phyloP scores from a whole-genome alignment of 2,329 filamentous ascomycete species.

The Parascedosporium putredinis region DNA sequence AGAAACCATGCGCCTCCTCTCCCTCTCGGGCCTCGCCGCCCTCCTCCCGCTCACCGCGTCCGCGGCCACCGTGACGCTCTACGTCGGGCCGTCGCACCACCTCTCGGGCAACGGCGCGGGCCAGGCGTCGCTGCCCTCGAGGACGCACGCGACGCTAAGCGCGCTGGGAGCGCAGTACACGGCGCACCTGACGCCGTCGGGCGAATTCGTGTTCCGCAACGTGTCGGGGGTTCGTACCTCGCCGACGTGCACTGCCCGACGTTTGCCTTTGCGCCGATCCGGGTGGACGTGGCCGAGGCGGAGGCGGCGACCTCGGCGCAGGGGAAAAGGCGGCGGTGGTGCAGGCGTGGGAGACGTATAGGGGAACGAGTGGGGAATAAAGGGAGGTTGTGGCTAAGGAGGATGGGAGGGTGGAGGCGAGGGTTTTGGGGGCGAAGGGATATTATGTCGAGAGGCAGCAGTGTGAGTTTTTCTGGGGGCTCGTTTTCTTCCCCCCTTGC shows the following conservation, averaged over 20 bases:
- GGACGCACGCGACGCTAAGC: conserved; percentile 53
- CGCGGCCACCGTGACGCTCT: conserved; percentile 35
- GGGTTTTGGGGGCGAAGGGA: conserved; percentile 52
- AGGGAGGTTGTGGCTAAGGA: conserved; percentile 47
- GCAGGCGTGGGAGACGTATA: conserved; percentile 71
- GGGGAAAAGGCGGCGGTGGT: conserved; percentile 65
- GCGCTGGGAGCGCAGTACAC: conserved; percentile 27
- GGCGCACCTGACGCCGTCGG: conserved; percentile 55
- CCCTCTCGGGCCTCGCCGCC: conserved; percentile 23
- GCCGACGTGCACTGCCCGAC: conserved; percentile 69
- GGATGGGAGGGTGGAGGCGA: conserved; percentile 45
- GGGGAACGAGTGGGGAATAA: conserved; percentile 88
- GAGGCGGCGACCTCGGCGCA: too few species aligned
- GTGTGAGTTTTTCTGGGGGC: conserved; percentile 53
- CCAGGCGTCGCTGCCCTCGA: conserved; percentile 47
- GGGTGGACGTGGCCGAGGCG: conserved; percentile 59
- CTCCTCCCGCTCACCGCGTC: conserved; percentile 20
- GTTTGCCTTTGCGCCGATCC: conserved; percentile 65
- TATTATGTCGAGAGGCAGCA: conserved; percentile 68
- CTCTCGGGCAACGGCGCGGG: conserved; percentile 26
- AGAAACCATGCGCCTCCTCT: neutral
- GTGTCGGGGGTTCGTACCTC: conserved; percentile 66
- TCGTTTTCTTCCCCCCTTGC: neutral
- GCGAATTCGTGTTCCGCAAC: conserved; percentile 67
- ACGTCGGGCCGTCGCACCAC: conserved; percentile 21